Percentiles rank a stretch among this genome's conserved stretches.
Evolutionary conservation across 2,329 filamentous ascomycete species (phyloP).

Genomic region (Hawksworthiomyces lignivorus): DNA sequence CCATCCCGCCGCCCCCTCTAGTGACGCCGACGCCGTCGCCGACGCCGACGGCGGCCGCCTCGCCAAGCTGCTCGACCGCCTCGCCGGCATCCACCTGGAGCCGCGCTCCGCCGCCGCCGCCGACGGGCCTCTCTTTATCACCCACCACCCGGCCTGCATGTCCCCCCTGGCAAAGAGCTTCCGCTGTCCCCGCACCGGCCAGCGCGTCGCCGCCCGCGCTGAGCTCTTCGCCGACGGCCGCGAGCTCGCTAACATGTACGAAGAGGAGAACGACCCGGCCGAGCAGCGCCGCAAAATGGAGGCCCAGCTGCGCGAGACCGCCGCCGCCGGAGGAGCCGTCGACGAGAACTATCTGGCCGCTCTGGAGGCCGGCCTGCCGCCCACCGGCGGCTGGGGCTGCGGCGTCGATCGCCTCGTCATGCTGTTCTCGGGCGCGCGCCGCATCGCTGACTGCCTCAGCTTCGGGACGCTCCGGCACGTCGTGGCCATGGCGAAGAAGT

Average conservation of each 20-base stretch:
- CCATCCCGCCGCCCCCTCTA: slow-evolving; percentile 47
- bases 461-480: slow-evolving; percentile 79
- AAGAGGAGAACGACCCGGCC: slow-evolving; percentile 91
- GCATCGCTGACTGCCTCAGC: slow-evolving; percentile 77
- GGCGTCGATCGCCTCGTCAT: slow-evolving; percentile 88
- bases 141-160: slow-evolving; percentile 81
- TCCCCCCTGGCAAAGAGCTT: slow-evolving; percentile 88
- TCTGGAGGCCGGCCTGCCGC: slow-evolving; percentile 83
- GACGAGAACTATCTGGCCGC: slow-evolving; percentile 82
- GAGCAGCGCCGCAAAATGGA: slow-evolving; percentile 87
- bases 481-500: slow-evolving; percentile 26
- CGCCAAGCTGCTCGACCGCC: slow-evolving; percentile 68
- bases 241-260: slow-evolving; percentile 94
- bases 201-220: slow-evolving; percentile 70
- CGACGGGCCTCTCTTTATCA: slow-evolving; percentile 70
- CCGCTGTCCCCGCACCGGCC: slow-evolving; percentile 56
- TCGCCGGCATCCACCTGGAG: slow-evolving; percentile 72
- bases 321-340: slow-evolving; percentile 37
- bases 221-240: slow-evolving; percentile 75
- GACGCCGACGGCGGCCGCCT: slow-evolving; percentile 57
- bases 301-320: slow-evolving; percentile 41
- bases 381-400: slow-evolving; percentile 94
- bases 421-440: slow-evolving; percentile 70
- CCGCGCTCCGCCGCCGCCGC: slow-evolving; percentile 49
- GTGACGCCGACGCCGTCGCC: slow-evolving; percentile 40